Base-by-base conservation (phyloP, 2,329 filamentous ascomycete species). In the Periconia macrospinosa region DNA sequence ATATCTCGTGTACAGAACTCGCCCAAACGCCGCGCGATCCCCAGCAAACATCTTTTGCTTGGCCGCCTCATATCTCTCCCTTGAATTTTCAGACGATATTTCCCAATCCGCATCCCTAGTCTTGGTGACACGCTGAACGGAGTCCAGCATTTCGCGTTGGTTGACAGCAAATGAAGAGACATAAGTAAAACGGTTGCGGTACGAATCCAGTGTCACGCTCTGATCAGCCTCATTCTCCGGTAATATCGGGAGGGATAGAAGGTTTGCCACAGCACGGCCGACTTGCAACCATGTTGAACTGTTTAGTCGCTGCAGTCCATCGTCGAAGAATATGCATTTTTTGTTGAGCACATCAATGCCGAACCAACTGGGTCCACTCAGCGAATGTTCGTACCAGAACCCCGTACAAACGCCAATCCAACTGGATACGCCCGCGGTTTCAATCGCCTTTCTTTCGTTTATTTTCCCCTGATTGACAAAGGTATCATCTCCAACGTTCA, bases 141-240 rank as follows among this genome's bases (percentile, higher is more conserved):
- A 81, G 40, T 81, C 80, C 50, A 90, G 78, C 76, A 90, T 89
- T 10, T 90, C 86, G 11, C 78, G 77, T 68, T 90, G 87, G 7
- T 57, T 72, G 3, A 74, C 35, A 6, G 59, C 44, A 55, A 76
- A 76, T 2, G 67, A 71, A 0, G 63, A 60, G 1, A 75, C 50
- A 47, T 71, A 71, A 11, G 67, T 55, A 41, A 61, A 65, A 33
- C 64, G 66, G 51, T 74, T 74, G 41, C 52, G 55, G 30, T 53
- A 55, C n/a, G 30, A 15, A 30, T 27, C 44, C 7, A 63, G 18
- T 13, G 56, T 51, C 5, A 45, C 18, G 19, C 54, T 46, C 30
- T 50, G 50, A 44, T 54, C 62, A 3, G 59, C 52, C 14, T 57
- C 54, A 3, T 48, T 54, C 17, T 58, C 45, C 7, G 55, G 41